Conservation (phyloP, 441 rosid genomes). For the Kokia cookei region DNA sequence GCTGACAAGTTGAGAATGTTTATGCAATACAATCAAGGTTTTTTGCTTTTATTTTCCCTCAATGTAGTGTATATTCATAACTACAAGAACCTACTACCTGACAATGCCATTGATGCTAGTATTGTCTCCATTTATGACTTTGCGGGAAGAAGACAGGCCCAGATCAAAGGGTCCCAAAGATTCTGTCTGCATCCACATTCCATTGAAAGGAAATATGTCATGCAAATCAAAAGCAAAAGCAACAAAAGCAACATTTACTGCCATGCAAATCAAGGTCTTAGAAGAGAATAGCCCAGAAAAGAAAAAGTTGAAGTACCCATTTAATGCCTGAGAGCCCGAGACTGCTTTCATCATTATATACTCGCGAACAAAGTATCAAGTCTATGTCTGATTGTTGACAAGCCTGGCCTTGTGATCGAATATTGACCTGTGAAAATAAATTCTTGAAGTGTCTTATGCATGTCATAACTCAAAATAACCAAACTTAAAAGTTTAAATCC, state of each 20-base stretch:
- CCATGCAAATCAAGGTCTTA: neutral
- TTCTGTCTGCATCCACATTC: constrained; percentile 49
- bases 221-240: neutral
- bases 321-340: constrained; percentile 81
- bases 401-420: constrained; percentile 29
- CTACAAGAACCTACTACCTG: constrained; percentile 1
- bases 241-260: no score
- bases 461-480: neutral
- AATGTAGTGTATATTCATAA: neutral
- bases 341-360: constrained; percentile 61
- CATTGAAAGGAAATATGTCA: neutral
- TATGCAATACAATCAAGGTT: neutral
- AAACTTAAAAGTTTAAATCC: neutral
- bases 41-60: neutral
- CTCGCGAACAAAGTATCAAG: constrained; percentile 32
- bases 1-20: neutral
- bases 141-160: constrained; percentile 58
- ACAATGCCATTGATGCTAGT: constrained; percentile 27
- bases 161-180: constrained; percentile 85
- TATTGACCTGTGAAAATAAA: constrained; percentile 28
- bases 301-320: constrained; percentile 46
- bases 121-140: constrained; percentile 38
- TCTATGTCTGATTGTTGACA: constrained; percentile 40
- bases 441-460: neutral
- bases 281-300: neutral